Base-by-base conservation (phyloP, 331 rosid species). In the Acacia pycnantha region DNA sequence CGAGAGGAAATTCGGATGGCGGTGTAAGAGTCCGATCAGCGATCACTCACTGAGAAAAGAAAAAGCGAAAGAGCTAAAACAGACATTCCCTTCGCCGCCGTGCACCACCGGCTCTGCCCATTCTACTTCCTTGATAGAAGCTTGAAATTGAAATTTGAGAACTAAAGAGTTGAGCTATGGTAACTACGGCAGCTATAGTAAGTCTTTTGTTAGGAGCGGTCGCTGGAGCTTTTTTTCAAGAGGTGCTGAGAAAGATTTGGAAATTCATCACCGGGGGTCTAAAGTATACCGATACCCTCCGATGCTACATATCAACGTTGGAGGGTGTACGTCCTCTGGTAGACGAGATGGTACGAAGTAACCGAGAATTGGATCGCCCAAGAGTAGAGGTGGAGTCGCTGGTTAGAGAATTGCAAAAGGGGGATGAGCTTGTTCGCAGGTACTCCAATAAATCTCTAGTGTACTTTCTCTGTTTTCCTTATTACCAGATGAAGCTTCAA, bases 141-240 rank as follows among this genome's bases (percentile, higher is more conserved):
- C 74, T 47, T 33, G 48, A 40, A 41, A 70, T 41, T 41, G 56
- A 47, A 54, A 73, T 51, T 44, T 73, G 35, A 27, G 29, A 27
- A 27, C 29, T 27, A 27, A 27, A 27, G 33, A 29, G 35, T 31
- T 31, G 35, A 31, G 35, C 4, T 3, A 31, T 31, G 35, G 35
- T 4, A n/a, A n/a, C n/a, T n/a, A n/a, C n/a, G n/a, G n/a, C n/a
- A 31, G 35, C 4, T 3, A 31, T 31, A 4, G 35, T 4, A 31
- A 31, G 35, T 31, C 4, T 31, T 3, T 0, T 74, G 2, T 59
- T 9, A 14, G 82, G 80, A 78, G 79, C 69, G 41, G 83, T 54
- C 0, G 58, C 71, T 43, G 87, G 86, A 74, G 84, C 82, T 0
- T 58, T 13, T 16, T 44, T 87, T 76, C 84, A 83, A 11, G 84